Percentiles rank a stretch among this genome's conserved stretches.
Evolutionary conservation across 257 asterid species (phyloP).

Genomic region (Gentiana macrophylla): DNA sequence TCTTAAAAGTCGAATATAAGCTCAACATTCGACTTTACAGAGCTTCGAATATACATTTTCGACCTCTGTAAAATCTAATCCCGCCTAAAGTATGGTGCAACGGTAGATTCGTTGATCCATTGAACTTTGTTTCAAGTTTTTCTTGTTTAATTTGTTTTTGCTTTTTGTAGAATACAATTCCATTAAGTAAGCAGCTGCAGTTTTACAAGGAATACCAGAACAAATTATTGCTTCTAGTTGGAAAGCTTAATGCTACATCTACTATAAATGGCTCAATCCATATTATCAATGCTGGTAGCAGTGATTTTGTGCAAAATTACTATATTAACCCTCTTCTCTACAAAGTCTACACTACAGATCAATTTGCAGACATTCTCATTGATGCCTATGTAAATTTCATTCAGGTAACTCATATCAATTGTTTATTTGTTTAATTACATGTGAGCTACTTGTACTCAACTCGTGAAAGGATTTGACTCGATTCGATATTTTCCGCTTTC

Average conservation of each 20-base stretch:
- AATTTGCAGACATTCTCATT: slow-evolving; percentile 60
- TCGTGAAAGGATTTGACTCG: no score
- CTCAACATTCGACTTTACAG: no score
- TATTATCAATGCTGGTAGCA: slow-evolving; percentile 66
- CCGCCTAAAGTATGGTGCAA: no score
- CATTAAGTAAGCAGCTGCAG: slow-evolving; percentile 67
- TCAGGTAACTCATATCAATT: slow-evolving; percentile 23
- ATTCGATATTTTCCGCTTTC: no score
- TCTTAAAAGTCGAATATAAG: no score
- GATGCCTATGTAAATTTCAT: slow-evolving; percentile 44
- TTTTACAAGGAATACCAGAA: slow-evolving; percentile 61
- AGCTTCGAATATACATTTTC: no score
- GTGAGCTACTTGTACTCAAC: no score
- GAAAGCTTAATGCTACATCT: slow-evolving; percentile 63
- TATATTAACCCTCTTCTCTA: slow-evolving; percentile 61
- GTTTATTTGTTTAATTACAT: no score
- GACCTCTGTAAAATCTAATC: no score
- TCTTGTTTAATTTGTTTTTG: neutral
- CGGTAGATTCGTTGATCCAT: no score
- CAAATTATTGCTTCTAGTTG: slow-evolving; percentile 46
- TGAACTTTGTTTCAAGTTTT: neutral
- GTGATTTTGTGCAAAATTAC: slow-evolving; percentile 85
- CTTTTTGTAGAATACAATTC: slow-evolving; percentile 33
- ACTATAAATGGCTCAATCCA: slow-evolving; percentile 60
- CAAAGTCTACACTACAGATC: slow-evolving; percentile 55